Conservation (phyloP, 768 basidiomycete genomes). For the Boletus sp. region DNA sequence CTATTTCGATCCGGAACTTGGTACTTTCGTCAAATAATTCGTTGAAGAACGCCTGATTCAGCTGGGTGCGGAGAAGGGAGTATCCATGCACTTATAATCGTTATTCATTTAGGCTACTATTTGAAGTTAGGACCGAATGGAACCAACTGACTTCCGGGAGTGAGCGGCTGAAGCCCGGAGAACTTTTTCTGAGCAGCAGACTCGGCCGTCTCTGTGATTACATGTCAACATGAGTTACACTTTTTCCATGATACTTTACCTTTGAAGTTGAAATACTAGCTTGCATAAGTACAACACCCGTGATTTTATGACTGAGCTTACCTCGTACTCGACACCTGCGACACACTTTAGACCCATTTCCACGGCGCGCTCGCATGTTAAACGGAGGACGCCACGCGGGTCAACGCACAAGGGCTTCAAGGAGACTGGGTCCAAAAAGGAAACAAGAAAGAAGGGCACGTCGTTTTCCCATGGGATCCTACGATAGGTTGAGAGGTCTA, state of each 20-base stretch:
- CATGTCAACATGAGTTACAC: not conserved
- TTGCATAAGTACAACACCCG: constrained; percentile 2
- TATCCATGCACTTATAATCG: constrained; percentile 85
- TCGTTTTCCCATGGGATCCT: constrained; percentile 90
- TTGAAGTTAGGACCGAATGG: not conserved
- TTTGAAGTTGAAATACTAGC: constrained; percentile 87
- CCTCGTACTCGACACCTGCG: constrained; percentile 95
- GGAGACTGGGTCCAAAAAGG: constrained; percentile 86
- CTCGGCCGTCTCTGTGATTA: constrained; percentile 68
- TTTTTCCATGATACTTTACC: constrained; percentile 39
- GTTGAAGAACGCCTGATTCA: constrained; percentile 87
- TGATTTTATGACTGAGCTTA: constrained; percentile 26
- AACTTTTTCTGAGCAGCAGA: constrained; percentile 78
- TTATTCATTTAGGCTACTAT: constrained; percentile 1
- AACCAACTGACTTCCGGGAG: constrained; percentile 78
- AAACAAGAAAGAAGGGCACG: constrained; percentile 90
- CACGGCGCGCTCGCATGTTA: constrained; percentile 48
- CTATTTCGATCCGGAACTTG: constrained; percentile 75
- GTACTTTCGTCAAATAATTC: constrained; percentile 76
- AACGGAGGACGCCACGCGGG: constrained; percentile 77
- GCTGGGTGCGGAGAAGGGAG: constrained; percentile 84
- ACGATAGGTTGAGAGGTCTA: constrained; percentile 86
- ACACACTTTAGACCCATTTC: constrained; percentile 57
- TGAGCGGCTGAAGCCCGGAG: constrained; percentile 68
- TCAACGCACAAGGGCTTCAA: constrained; percentile 74